Evolutionary conservation across 192 early-diverging fungal species (phyloP).

Genomic region (Podila clonocystis): DNA sequence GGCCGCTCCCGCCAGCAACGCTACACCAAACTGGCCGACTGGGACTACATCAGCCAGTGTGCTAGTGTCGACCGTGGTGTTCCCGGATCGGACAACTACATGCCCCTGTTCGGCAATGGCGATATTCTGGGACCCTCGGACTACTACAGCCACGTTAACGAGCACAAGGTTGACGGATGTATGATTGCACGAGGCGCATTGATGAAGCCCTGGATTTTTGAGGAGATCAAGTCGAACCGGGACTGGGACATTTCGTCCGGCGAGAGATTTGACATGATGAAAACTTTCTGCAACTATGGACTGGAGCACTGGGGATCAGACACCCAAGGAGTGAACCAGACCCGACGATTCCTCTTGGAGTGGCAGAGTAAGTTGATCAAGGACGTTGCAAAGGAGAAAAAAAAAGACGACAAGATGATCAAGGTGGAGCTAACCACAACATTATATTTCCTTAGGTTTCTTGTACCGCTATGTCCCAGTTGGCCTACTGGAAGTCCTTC

Average conservation of each 20-base stretch:
- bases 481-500: constrained; percentile 91
- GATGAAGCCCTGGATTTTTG: constrained; percentile 98
- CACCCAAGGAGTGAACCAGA: constrained; percentile 84
- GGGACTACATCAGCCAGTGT: constrained; percentile 88
- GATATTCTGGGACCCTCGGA: constrained; percentile 89
- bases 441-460: constrained; percentile 48
- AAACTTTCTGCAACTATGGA: constrained; percentile 84
- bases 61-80: constrained; percentile 49
- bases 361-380: constrained; percentile 74
- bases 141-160: constrained; percentile 77
- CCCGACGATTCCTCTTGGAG: constrained; percentile 82
- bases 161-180: constrained; percentile 76
- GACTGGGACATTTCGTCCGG: constrained; percentile 91
- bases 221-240: constrained; percentile 86
- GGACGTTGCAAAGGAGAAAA: too few species aligned
- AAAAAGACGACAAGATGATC: too few species aligned
- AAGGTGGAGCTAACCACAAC: constrained; percentile 43
- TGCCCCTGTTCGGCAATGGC: constrained; percentile 70
- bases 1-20: constrained; percentile 93
- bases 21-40: constrained; percentile 91
- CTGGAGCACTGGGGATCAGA: constrained; percentile 97
- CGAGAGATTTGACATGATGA: constrained; percentile 93
- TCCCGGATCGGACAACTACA: constrained; percentile 63
- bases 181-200: constrained; percentile 88
- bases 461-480: constrained; percentile 86